Base-by-base conservation (phyloP, 2,329 filamentous ascomycete genomes). In the Trichophaea hybrida region DNA sequence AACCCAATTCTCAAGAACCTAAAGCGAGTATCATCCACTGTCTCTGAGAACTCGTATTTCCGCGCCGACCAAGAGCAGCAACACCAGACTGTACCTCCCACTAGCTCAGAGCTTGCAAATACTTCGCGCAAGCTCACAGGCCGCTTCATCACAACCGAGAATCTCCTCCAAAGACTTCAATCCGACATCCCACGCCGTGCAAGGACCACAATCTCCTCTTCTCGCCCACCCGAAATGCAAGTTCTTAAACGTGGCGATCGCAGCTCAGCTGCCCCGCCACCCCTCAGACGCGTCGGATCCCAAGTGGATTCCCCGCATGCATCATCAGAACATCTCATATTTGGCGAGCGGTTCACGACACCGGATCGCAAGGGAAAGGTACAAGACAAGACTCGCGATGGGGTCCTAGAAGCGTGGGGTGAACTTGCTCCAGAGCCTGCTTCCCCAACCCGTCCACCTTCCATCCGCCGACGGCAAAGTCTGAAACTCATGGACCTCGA, bases 401-500 rank as follows among this genome's bases (percentile, higher is more conserved):
- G 35, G 13, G 17, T 54, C 54, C 34, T 64, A 61, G 67, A 69
- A 61, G 65, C 68, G 32, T 68, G 63, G 59, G 68, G 67, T 2
- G 65, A 68, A 48, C 67, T 61, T 48, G 61, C 59, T 13, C 56
- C 62, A 6, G 51, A 89, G 71, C 89, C 91, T 70, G 83, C 86
- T 69, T 97, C 93, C 69, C 93, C 93, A 58, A 94, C 88, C 68
- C 84, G 91, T 73, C 90, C 93, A 69, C 88, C 90, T 70, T 96
- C 89, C 77, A 86, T 98, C 80, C 90, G 91, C 69, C 90, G 91
- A 71, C 87, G 91, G 71, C 93, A 95, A 74, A 97, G 91, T 78
- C 91, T 97, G 84, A 91, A 97, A 75, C 83, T 91, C 58, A 83
- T 97, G 62, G 91, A 98, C 69, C 83, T 98, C 70, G 89, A 97